A percentile compares a stretch with the other conserved stretches of the same genome.
These are phyloP conservation scores for Hylodesmum podocarpum DNA, from an alignment of 306 rosid genomes.

Conservation along the genomic window DNA sequence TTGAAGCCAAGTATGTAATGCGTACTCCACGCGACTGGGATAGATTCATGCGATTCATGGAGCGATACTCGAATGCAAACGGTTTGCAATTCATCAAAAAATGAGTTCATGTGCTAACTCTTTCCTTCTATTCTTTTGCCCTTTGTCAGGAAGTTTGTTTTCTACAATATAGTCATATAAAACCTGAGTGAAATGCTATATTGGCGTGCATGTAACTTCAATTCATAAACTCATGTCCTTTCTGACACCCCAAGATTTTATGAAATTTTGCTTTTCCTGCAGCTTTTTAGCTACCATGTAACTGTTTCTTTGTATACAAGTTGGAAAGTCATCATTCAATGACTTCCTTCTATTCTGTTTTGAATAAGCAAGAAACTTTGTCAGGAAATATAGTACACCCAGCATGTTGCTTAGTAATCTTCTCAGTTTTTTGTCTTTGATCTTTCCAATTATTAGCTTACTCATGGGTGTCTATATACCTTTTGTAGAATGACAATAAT, in stretches of 20 bases:
- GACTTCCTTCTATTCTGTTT: constrained; percentile 25
- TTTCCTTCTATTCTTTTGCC: constrained; percentile 26
- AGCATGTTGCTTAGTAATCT: background rate
- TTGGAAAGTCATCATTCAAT: constrained; percentile 25
- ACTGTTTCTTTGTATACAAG: background rate
- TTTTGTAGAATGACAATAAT: background rate
- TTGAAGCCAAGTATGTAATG: constrained; percentile 94
- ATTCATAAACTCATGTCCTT: constrained; percentile 28
- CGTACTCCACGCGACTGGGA: constrained; percentile 88
- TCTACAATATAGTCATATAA: constrained; percentile 26
- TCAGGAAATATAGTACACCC: background rate
- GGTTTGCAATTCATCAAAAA: constrained; percentile 83
- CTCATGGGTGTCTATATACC: background rate
- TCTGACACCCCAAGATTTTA: constrained; percentile 9
- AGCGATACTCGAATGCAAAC: constrained; percentile 82
- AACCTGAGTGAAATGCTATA: constrained; percentile 23
- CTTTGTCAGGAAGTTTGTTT: constrained; percentile 29
- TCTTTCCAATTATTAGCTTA: background rate
- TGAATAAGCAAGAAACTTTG: background rate
- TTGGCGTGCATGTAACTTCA: constrained; percentile 32
- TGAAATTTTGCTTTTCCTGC: constrained; percentile 36
- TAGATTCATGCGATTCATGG: constrained; percentile 99
- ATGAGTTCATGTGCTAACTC: constrained; percentile 45
- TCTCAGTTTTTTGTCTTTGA: background rate
- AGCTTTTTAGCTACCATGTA: constrained; percentile 10